phyloP scores from a whole-genome alignment of 225 moss, liverwort and hornwort species.

The Straminergon stramineum region DNA sequence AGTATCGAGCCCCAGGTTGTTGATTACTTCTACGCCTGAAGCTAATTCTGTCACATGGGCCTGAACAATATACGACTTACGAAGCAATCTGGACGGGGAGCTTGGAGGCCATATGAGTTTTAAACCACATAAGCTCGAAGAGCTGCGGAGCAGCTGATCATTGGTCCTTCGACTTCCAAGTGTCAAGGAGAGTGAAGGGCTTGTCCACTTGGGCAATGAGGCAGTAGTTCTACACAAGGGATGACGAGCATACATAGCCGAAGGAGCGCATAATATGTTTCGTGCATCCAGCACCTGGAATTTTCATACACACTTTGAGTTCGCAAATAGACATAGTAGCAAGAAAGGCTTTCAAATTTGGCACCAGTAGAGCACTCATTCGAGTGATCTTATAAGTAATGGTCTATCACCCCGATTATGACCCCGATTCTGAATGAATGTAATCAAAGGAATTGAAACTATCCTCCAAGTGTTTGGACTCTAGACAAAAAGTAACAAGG shows the following conservation, averaged over 20 bases:
- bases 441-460: neutral
- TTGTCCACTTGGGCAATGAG: neutral
- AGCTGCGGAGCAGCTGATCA: neutral
- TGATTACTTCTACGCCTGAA: conserved; percentile 77
- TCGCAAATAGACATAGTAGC: neutral
- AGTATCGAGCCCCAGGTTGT: conserved; percentile 76
- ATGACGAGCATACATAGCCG: neutral
- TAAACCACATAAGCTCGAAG: neutral
- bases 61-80: neutral
- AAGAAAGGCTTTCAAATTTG: neutral
- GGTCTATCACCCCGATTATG: neutral
- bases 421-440: neutral
- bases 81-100: neutral
- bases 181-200: neutral
- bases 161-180: neutral
- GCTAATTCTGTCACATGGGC: conserved; percentile 73
- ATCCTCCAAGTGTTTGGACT: neutral
- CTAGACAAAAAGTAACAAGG: neutral
- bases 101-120: neutral
- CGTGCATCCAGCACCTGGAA: conserved; percentile 22
- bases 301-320: neutral
- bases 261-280: neutral
- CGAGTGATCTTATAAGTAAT: neutral
- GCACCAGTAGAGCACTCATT: neutral
- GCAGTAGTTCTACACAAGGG: neutral